Conservation (phyloP, 164 flowering plant species). For the Taxillus chinensis region DNA sequence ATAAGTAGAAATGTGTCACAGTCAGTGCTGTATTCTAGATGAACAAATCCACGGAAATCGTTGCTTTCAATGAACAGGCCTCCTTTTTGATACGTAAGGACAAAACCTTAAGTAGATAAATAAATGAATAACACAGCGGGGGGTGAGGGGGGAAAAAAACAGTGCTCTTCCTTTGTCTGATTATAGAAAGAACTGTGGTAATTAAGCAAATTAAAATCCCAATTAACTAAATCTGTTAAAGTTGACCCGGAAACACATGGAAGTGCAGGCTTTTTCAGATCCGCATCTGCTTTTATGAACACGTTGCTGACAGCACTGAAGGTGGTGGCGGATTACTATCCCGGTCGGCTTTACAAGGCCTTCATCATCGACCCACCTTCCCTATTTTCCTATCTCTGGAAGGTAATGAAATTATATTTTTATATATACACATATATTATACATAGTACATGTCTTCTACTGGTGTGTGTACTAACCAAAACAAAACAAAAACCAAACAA, state of each 20-base stretch:
- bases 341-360: constrained; percentile 67
- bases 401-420: constrained; percentile 37
- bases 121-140: too few species aligned
- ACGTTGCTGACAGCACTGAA: constrained; percentile 64
- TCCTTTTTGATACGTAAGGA: neutral
- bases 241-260: neutral
- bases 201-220: too few species aligned
- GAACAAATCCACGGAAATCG: too few species aligned
- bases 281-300: constrained; percentile 92
- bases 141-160: too few species aligned
- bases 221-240: neutral
- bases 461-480: too few species aligned
- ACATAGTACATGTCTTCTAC: too few species aligned
- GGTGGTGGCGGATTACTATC: constrained; percentile 74
- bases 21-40: too few species aligned
- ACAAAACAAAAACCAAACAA: neutral
- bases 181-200: too few species aligned
- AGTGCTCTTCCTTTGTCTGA: too few species aligned
- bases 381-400: constrained; percentile 88
- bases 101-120: too few species aligned
- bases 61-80: neutral
- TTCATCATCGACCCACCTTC: constrained; percentile 95
- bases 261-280: constrained; percentile 92
- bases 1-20: too few species aligned
- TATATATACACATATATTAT: too few species aligned